Conservation (phyloP, 306 rosid species). For the Corylus americana region DNA sequence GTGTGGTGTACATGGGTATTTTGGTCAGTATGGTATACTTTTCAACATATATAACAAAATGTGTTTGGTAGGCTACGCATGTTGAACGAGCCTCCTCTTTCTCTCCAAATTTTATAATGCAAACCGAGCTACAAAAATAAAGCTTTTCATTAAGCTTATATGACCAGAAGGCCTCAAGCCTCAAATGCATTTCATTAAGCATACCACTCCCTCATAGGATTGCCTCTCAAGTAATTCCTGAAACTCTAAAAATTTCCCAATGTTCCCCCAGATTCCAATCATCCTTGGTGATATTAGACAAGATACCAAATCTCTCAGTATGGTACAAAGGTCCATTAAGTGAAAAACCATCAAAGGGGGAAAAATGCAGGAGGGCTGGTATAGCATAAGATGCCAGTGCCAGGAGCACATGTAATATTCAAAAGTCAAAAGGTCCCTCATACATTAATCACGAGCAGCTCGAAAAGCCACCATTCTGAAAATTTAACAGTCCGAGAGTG, state of each 20-base stretch:
- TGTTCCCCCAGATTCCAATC: neutral
- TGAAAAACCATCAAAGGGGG: neutral
- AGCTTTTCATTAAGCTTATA: neutral
- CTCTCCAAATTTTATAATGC: too few relatives aligned
- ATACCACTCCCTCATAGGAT: neutral
- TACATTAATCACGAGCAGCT: neutral
- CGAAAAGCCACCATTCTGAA: neutral
- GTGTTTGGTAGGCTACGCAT: too few relatives aligned
- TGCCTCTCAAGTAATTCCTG: neutral
- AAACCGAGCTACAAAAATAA: neutral
- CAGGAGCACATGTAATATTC: neutral
- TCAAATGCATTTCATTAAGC: neutral
- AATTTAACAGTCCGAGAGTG: neutral
- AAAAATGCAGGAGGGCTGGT: neutral
- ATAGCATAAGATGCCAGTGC: neutral
- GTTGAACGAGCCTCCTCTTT: too few relatives aligned
- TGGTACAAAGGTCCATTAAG: neutral
- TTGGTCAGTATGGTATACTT: too few relatives aligned
- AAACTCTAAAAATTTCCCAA: neutral
- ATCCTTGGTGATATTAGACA: neutral
- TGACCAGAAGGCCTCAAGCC: neutral
- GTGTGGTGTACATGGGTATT: too few relatives aligned
- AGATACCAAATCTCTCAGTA: neutral
- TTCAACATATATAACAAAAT: too few relatives aligned
- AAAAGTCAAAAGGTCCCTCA: neutral